A percentile compares a stretch with the other conserved stretches of the same genome.
phyloP scores from a whole-genome alignment of 148 eudicot species.

The Persicaria tinctoria region DNA sequence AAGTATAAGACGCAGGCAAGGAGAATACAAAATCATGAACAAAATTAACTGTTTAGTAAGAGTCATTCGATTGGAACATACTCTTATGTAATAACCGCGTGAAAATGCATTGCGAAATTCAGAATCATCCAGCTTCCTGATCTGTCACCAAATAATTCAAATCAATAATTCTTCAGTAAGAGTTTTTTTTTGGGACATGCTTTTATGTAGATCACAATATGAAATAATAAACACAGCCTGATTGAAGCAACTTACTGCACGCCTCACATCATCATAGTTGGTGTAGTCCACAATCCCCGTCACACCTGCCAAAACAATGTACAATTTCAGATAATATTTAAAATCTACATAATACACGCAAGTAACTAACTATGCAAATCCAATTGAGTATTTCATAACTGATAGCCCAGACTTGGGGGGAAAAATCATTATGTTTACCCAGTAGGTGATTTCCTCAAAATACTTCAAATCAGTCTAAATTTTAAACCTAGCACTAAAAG shows the following conservation, averaged over 20 bases:
- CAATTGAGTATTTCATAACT: background rate
- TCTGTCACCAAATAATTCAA: constrained; percentile 27
- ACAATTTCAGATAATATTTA: background rate
- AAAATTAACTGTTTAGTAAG: background rate
- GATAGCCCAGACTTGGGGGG: background rate
- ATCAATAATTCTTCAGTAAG: background rate
- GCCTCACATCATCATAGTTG: constrained; percentile 72
- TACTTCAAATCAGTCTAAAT: background rate
- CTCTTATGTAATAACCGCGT: constrained; percentile 55
- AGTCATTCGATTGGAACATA: constrained; percentile 18
- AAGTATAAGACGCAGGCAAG: background rate
- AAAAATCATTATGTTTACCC: background rate
- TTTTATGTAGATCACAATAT: background rate
- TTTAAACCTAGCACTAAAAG: background rate
- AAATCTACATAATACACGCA: background rate
- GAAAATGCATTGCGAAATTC: constrained; percentile 65
- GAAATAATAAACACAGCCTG: background rate
- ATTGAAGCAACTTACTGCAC: constrained; percentile 51
- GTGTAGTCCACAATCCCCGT: constrained; percentile 77
- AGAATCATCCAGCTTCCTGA: constrained; percentile 79
- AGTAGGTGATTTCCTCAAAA: background rate
- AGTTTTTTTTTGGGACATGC: too few species aligned
- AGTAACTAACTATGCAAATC: background rate
- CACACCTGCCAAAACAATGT: constrained; percentile 36
- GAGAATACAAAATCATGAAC: background rate